These are phyloP conservation scores for Podospora pseudocomata DNA, from an alignment of 495 filamentous ascomycete species.

Conservation along the genomic window DNA sequence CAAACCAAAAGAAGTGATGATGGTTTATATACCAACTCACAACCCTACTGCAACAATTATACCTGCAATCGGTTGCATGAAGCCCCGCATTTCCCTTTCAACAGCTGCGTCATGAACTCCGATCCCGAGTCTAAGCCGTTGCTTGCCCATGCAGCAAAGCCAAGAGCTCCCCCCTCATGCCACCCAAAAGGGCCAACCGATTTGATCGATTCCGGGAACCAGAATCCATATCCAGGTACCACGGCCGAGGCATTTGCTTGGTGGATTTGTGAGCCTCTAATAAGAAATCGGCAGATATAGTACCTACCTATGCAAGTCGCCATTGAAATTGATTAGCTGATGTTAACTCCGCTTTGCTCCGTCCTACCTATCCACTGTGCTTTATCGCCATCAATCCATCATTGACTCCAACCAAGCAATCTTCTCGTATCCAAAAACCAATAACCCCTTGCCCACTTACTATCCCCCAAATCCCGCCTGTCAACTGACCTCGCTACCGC, in stretches of 20 bases:
- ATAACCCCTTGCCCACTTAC: neutral
- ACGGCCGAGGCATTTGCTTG: neutral
- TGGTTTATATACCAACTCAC: neutral
- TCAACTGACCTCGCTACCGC: neutral
- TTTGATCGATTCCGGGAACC: neutral
- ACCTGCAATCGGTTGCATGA: neutral
- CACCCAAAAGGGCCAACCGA: neutral
- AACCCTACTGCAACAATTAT: neutral
- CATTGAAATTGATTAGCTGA: neutral
- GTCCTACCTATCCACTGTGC: neutral
- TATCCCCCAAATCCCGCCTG: neutral
- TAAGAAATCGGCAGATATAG: neutral
- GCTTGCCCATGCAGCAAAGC: neutral
- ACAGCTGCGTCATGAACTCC: neutral
- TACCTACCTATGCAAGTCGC: neutral
- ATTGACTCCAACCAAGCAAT: neutral
- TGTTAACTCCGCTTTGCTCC: neutral
- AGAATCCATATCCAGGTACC: neutral
- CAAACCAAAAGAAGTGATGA: neutral
- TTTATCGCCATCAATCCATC: neutral
- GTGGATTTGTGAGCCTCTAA: neutral
- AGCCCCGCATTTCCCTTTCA: neutral
- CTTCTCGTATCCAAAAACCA: neutral
- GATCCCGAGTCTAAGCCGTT: neutral
- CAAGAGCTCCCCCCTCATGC: neutral